phyloP scores from a whole-genome alignment of 1,284 basidiomycete species.

The Neonothopanus nambi region DNA sequence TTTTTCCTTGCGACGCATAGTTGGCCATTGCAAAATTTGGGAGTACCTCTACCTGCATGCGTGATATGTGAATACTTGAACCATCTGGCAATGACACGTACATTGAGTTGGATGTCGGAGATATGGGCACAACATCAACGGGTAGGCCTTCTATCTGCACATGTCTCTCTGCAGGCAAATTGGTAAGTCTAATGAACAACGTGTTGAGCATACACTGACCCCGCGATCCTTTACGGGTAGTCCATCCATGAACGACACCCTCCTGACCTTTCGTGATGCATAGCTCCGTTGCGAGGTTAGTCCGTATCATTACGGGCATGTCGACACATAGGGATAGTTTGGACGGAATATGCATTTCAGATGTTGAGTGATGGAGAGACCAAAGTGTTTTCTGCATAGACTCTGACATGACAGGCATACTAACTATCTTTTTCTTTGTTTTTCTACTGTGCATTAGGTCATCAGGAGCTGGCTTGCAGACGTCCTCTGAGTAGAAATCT shows the following conservation, averaged over 20 bases:
- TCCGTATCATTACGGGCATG: constrained; percentile 39
- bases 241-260: constrained; percentile 34
- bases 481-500: too few species aligned
- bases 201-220: constrained; percentile 8
- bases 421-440: too few species aligned
- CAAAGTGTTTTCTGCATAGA: too few species aligned
- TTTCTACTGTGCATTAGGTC: too few species aligned
- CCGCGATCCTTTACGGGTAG: constrained; percentile 12
- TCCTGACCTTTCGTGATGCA: constrained; percentile 44
- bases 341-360: too few species aligned
- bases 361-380: too few species aligned
- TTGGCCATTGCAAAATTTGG: constrained; percentile 45
- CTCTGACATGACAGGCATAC: too few species aligned
- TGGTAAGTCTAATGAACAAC: too few species aligned
- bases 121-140: constrained; percentile 39
- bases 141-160: constrained; percentile 34
- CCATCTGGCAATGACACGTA: constrained; percentile 30
- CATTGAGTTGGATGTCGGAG: constrained; percentile 15
- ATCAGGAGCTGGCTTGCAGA: too few species aligned
- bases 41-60: constrained; percentile 34
- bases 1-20: constrained; percentile 40
- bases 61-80: constrained; percentile 20
- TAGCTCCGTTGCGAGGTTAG: constrained; percentile 37
- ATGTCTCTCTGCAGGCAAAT: too few species aligned
- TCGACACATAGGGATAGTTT: too few species aligned